phyloP scores from a whole-genome alignment of 176 grass and related monocot species.

The Aegilops tauschii region DNA sequence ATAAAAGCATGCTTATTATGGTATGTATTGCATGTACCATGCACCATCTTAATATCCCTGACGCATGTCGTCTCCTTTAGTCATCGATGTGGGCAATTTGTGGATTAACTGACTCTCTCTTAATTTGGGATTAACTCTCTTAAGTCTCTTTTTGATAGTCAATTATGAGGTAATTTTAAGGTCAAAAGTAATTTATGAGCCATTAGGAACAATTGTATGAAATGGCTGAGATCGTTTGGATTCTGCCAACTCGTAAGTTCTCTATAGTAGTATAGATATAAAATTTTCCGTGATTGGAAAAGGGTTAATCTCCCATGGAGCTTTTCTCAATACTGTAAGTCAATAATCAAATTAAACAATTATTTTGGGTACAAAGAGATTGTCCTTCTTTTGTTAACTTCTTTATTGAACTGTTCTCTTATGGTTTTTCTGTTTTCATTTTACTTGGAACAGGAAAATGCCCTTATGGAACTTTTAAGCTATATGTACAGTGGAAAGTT shows the following conservation, averaged over 20 bases:
- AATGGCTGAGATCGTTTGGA: background rate
- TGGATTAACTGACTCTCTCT: background rate
- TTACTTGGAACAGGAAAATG: constrained; percentile 69
- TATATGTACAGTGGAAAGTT: constrained; percentile 90
- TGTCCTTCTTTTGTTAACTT: background rate
- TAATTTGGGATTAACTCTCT: background rate
- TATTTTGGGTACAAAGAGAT: background rate
- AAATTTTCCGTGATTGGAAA: background rate
- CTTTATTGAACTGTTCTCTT: background rate
- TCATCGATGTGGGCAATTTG: background rate
- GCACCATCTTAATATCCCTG: no score
- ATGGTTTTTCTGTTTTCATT: background rate
- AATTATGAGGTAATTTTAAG: background rate
- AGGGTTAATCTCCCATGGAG: background rate
- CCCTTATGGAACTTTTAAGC: constrained; percentile 73
- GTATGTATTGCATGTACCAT: background rate
- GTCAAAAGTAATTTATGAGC: background rate
- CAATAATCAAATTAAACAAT: background rate
- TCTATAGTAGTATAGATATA: background rate
- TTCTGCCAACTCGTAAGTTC: background rate
- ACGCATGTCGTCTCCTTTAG: background rate
- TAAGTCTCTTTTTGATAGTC: background rate
- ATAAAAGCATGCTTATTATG: background rate
- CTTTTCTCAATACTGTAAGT: background rate
- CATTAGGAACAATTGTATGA: background rate